Evolutionary conservation across 176 grass and related monocot species (phyloP), one percentile per base, ranked within the genome.

Genomic region (Ensete glaucum): DNA sequence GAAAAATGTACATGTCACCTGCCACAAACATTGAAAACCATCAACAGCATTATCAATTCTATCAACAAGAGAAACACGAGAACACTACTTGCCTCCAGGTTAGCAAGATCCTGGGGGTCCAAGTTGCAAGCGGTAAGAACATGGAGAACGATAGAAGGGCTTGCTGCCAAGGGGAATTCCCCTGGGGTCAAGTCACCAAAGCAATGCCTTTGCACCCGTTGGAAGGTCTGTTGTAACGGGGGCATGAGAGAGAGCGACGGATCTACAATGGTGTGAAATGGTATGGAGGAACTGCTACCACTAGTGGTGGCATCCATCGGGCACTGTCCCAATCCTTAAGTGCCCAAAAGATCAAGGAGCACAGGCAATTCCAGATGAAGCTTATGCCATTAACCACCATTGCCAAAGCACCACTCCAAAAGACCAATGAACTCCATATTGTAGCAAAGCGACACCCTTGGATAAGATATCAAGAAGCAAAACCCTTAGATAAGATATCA

Each of bases 21-120:
- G 88, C 58, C 52, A 76, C 75, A 85, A 83, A 70, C 72, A 87
- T 62, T 54, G 79, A 75, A 54, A 69, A 60, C 53, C 71, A 92
- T 96, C 81, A 96, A 85, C 53, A n/a, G 84, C 82, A 87, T 87
- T 89, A 91, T 85, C 79, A 83, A 89, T 89, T 92, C 89, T 92
- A 85, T 20, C 74, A 78, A 55, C 29, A 52, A 65, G 50, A 75
- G 58, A 79, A 59, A 62, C 50, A 84, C 80, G 17, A 16, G 66
- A 82, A 84, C 34, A 60, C 74, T 57, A 89, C 88, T 96, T 96
- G 92, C 92, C 92, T 96, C 92, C 49, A 96, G 83, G 69, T 84
- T 82, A 66, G 92, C 89, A 68, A 96, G 92, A 86, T 96, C 92
- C 73, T 92, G 85, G 29, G 92, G 72, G 13, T 87, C 78, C 52